Percentiles rank a stretch among this genome's conserved stretches.
phyloP scores from a whole-genome alignment of 805 yeast genomes.

The Kuraishia ogatae region DNA sequence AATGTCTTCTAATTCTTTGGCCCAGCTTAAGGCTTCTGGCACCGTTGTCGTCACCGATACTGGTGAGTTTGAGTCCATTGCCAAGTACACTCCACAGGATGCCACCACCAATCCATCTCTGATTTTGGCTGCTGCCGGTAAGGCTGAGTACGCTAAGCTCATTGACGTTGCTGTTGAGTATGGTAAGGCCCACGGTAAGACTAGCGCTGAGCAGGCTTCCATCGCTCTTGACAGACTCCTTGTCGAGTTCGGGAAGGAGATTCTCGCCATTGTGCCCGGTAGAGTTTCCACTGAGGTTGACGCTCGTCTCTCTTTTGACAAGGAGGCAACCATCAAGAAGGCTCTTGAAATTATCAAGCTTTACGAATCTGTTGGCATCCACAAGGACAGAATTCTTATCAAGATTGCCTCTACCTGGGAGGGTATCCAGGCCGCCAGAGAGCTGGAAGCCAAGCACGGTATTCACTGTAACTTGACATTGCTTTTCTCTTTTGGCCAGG shows the following conservation, averaged over 20 bases:
- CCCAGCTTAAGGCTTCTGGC: conserved; percentile 89
- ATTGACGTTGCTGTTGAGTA: conserved; percentile 86
- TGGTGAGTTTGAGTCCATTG: conserved; percentile 97
- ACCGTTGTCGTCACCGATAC: conserved; percentile 97
- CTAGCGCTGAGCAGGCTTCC: conserved; percentile 61
- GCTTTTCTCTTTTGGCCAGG: conserved; percentile 92
- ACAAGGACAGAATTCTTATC: conserved; percentile 85
- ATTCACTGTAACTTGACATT: conserved; percentile 94
- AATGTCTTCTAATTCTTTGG: conserved; percentile 59
- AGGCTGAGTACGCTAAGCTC: conserved; percentile 79
- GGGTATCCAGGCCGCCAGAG: conserved; percentile 98
- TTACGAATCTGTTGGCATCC: conserved; percentile 78
- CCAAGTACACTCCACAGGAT: conserved; percentile 97
- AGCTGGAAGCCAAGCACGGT: conserved; percentile 82
- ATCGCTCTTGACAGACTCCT: conserved; percentile 85
- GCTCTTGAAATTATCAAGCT: conserved; percentile 85
- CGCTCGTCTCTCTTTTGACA: conserved; percentile 95
- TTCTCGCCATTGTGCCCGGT: conserved; percentile 93
- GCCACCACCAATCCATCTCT: conserved; percentile 98
- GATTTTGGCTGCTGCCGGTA: conserved; percentile 91
- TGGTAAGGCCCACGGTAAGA: conserved; percentile 58
- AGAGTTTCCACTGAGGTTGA: conserved; percentile 99
- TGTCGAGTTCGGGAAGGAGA: conserved; percentile 94
- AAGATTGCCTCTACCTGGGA: conserved; percentile 98
- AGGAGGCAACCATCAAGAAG: conserved; percentile 86